These are phyloP conservation scores for Lachnellula suecica DNA, from an alignment of 2,329 filamentous ascomycete species.

Conservation along the genomic window DNA sequence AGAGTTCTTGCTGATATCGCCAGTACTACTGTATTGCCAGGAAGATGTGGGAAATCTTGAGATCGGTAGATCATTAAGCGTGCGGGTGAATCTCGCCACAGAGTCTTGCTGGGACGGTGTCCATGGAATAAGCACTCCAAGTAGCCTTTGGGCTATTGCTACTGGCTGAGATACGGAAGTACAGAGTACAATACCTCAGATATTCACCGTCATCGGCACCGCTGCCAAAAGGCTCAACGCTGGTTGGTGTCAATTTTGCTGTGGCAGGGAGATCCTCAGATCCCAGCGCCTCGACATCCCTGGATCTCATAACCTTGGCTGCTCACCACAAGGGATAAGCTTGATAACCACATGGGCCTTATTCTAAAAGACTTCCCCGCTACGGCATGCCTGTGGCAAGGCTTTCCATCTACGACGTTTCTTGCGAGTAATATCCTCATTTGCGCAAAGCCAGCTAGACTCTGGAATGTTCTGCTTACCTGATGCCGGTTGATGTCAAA, in stretches of 20 bases:
- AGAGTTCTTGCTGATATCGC: background rate
- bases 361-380: conserved; percentile 9
- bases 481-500: too few species aligned
- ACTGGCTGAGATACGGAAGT: background rate
- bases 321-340: conserved; percentile 20
- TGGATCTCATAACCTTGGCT: background rate
- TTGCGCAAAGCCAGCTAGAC: background rate
- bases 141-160: background rate
- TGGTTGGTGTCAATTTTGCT: conserved; percentile 22
- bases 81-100: too few species aligned
- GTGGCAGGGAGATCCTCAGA: conserved; percentile 13
- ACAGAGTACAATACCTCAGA: background rate
- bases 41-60: too few species aligned
- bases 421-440: background rate
- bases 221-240: conserved; percentile 4
- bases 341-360: conserved; percentile 21
- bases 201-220: conserved; percentile 17
- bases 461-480: too few species aligned
- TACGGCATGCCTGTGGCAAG: background rate
- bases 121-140: too few species aligned
- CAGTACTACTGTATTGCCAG: too few species aligned
- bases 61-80: background rate
- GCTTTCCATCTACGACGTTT: background rate
- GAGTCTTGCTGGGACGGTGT: background rate
- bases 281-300: conserved; percentile 3